Evolutionary conservation across 148 eudicot genomes (phyloP), one percentile per base, ranked within the genome.

Genomic region (Polygonum maritimum): DNA sequence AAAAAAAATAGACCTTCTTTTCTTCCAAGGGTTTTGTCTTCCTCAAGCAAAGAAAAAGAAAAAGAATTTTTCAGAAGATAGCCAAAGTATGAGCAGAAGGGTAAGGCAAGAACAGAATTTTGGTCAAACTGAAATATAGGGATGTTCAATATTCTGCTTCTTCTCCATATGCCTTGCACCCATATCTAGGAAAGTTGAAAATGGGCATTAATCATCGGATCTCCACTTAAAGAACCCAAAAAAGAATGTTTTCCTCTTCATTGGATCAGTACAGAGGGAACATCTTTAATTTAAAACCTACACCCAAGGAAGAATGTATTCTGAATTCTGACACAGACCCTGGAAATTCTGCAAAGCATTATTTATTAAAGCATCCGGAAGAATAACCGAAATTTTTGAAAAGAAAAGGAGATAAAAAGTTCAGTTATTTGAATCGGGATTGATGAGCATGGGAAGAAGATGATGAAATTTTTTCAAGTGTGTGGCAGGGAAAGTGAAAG

Each of bases 121-220:
- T 36, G 35, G 71, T 65, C 71, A 65, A 65, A 14, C 44, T 36
- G 41, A 65, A 36, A 65, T 7, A 2, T 35, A 44, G 44, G 41
- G 44, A 65, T 65, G 71, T 65, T 65, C 71, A 65, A 33, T 35
- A 36, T 36, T 65, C 71, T 22, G 70, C 40, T 31, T 33, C 40
- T 63, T 63, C 70, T 31, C 41, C 71, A 65, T 36, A 65, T 36
- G 71, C 71, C 44, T 65, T 65, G 70, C 70, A 63, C 70, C 39
- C 40, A 63, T 63, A 19, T 62, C 18, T 36, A 36, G 71, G 21
- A 15, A 65, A 36, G 16, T 31, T 62, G 5, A 62, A 62, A 31
- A 62, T 62, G 36, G 69, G 69, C 38, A 31, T 31, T 31, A 26
- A 31, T 62, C 36, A 31, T 62, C 38, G 39, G 69, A 62, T 62